Conservation (phyloP, 495 filamentous ascomycete genomes). For the Podospora tetraspora region DNA sequence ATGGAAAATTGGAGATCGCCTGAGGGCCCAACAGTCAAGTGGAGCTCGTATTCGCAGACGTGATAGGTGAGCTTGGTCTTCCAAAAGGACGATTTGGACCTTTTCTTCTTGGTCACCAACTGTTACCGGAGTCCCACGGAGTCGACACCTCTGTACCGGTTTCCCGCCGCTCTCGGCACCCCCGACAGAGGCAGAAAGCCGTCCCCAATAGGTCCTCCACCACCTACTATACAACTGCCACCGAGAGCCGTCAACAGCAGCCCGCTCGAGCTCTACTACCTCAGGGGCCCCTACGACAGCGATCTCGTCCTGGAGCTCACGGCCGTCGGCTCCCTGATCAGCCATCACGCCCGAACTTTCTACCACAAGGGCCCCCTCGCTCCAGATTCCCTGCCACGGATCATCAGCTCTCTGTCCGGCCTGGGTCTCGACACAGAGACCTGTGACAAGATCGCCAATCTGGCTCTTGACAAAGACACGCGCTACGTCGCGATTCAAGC, state of each 20-base stretch:
- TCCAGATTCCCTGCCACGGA: not conserved
- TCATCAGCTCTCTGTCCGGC: not conserved
- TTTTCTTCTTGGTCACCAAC: slow-evolving; percentile 7
- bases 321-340: not conserved
- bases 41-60: slow-evolving; percentile 4
- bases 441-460: not conserved
- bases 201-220: not conserved
- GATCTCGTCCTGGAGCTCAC: not conserved
- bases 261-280: slow-evolving; percentile 1
- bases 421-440: not conserved
- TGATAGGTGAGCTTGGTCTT: not conserved
- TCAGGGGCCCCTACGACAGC: slow-evolving; percentile 3
- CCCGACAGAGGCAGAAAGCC: not conserved
- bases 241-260: not conserved
- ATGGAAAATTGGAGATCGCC: slow-evolving; percentile 7
- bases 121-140: not conserved
- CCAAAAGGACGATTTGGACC: not conserved
- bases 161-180: not conserved
- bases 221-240: no score
- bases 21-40: slow-evolving; percentile 3
- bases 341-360: not conserved
- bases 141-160: not conserved
- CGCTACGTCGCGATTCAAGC: slow-evolving; percentile 2
- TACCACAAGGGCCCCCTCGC: slow-evolving; percentile 2
- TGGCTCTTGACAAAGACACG: not conserved